Evolutionary conservation across 345 rosid genomes (phyloP).

Genomic region (Bruguiera gymnorhiza): DNA sequence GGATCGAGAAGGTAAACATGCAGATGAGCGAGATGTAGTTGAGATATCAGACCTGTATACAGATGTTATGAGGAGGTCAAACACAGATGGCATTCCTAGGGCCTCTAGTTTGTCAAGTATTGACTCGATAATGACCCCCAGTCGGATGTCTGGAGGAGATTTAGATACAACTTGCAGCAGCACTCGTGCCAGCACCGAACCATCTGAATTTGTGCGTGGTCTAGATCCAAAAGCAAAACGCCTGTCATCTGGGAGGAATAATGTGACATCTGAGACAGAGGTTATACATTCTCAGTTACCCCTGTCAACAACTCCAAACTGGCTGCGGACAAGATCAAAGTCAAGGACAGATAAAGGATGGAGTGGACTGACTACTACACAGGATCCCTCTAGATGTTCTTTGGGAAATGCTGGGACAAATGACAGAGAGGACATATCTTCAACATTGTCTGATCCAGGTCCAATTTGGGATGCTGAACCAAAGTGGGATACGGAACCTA

Average conservation of each 20-base stretch:
- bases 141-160: conserved; percentile 74
- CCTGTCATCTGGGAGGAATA: conserved; percentile 75
- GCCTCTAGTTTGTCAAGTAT: conserved; percentile 97
- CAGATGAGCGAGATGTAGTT: conserved; percentile 47
- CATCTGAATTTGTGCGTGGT: conserved; percentile 94
- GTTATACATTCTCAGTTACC: conserved; percentile 86
- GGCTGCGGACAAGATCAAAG: conserved; percentile 98
- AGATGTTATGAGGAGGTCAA: conserved; percentile 79
- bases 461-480: conserved; percentile 99
- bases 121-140: conserved; percentile 89
- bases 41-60: conserved; percentile 80
- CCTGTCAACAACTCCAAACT: conserved; percentile 75
- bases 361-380: conserved; percentile 65
- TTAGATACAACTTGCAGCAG: conserved; percentile 63
- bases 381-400: conserved; percentile 70
- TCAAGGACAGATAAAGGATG: conserved; percentile 88
- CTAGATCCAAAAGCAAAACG: conserved; percentile 87
- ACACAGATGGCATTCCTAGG: conserved; percentile 79
- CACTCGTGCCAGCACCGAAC: conserved; percentile 80
- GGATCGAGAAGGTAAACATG: conserved; percentile 53
- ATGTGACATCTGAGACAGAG: conserved; percentile 68
- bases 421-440: conserved; percentile 93
- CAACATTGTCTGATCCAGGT: conserved; percentile 96
- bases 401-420: conserved; percentile 73
- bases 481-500: conserved; percentile 79